Percentiles rank a stretch among this genome's conserved stretches.
Conservation (phyloP, 2,329 filamentous ascomycete genomes). For the Ustulina deusta region DNA sequence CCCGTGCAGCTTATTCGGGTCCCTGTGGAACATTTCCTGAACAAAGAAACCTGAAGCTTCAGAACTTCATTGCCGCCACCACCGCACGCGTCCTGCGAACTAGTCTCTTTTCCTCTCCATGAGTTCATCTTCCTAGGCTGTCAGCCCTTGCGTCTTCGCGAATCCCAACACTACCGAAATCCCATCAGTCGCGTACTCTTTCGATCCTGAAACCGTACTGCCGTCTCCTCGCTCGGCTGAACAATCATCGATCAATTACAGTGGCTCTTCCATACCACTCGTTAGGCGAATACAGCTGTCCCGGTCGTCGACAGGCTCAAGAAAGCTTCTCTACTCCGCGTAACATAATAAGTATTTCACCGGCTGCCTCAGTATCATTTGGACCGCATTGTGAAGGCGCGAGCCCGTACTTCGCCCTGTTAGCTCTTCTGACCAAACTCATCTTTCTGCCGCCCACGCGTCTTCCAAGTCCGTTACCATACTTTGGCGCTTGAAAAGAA, state of each 20-base stretch:
- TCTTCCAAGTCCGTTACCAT: background rate
- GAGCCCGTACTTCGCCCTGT: background rate
- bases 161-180: background rate
- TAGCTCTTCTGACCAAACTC: background rate
- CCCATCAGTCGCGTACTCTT: conserved; percentile 3
- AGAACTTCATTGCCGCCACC: conserved; percentile 19
- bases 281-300: background rate
- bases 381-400: conserved; percentile 5
- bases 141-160: background rate
- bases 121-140: background rate
- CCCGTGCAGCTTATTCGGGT: conserved; percentile 2
- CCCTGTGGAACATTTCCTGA: background rate
- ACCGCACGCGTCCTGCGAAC: conserved; percentile 19
- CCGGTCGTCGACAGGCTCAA: conserved; percentile 4
- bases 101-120: background rate
- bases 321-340: conserved; percentile 4
- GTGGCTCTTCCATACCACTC: background rate
- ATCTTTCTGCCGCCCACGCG: background rate
- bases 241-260: conserved; percentile 9
- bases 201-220: conserved; percentile 4
- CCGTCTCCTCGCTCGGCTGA: background rate
- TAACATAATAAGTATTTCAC: background rate
- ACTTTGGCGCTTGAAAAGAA: background rate
- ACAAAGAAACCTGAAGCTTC: conserved; percentile 27
- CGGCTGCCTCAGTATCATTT: background rate